phyloP scores from a whole-genome alignment of 495 filamentous ascomycete genomes.

The Xylaria telfairii region DNA sequence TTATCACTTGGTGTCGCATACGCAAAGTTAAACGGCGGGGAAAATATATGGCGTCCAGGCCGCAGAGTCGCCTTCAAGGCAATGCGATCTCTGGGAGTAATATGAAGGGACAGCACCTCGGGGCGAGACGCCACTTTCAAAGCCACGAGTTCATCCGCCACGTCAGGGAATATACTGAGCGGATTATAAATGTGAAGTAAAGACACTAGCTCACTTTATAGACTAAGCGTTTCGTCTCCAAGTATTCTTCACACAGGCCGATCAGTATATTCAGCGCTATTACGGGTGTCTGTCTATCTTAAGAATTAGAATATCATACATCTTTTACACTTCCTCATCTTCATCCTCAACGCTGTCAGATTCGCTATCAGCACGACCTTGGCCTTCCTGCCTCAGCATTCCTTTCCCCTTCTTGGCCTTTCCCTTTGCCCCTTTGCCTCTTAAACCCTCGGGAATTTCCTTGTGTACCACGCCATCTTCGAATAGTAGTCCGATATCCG shows the following conservation, averaged over 20 bases:
- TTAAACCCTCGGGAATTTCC: slow-evolving; percentile 49
- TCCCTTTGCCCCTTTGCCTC: slow-evolving; percentile 49
- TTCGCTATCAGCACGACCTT: slow-evolving; percentile 41
- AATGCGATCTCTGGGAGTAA: slow-evolving; percentile 20
- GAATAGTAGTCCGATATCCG: slow-evolving; percentile 43
- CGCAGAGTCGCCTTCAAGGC: slow-evolving; percentile 29
- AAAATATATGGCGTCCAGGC: slow-evolving; percentile 33
- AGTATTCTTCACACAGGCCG: neutral
- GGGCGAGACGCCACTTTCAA: neutral
- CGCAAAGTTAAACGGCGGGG: slow-evolving; percentile 28
- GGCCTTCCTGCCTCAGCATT: slow-evolving; percentile 39
- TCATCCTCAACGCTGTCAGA: slow-evolving; percentile 27
- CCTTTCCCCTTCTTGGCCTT: slow-evolving; percentile 48
- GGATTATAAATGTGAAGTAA: neutral
- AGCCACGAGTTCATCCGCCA: neutral
- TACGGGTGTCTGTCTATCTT: neutral
- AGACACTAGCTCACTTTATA: neutral
- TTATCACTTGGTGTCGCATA: slow-evolving; percentile 34
- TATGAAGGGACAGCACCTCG: slow-evolving; percentile 15
- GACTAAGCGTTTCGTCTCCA: neutral
- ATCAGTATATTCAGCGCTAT: slow-evolving; percentile 9
- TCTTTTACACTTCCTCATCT: slow-evolving; percentile 18
- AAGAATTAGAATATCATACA: slow-evolving; percentile 7
- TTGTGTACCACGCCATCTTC: slow-evolving; percentile 48
- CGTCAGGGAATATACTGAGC: neutral